Evolutionary conservation across 768 basidiomycete genomes (phyloP), one percentile per base, ranked within the genome.

Genomic region (Lyophyllum semitale): DNA sequence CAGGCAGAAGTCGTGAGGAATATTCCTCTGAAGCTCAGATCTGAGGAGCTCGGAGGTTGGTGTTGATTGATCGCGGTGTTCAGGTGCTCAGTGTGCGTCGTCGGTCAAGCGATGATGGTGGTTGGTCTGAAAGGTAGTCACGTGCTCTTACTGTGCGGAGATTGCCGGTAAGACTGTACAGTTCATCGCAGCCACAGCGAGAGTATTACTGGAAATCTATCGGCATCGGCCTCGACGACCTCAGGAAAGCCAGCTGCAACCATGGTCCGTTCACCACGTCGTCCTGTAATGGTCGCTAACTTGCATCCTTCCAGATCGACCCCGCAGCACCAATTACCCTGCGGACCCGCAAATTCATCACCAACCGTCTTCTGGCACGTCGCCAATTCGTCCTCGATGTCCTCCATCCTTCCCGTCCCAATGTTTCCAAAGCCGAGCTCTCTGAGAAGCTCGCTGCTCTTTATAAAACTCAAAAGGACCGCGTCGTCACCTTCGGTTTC

Each of bases 271-370:
- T 40, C 27, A 3, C 18, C 20, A 23, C 48, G 23, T 38, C 48
- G 27, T 51, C 20, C 29, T 46, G 23, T 3, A 38, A 32, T n/a
- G 49, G 30, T 49, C 37, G 38, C 49, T 58, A 47, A 61, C 43
- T 48, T 57, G 13, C 48, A 57, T 61, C 53, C 57, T 61, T 69
- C 20, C 65, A 92, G 90, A 83, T 89, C 77, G 91, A 91, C 72
- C 79, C 73, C 71, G 80, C 85, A 73, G 84, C 92, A 73, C 88
- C 95, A 57, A 83, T 99, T 64, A 99, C 97, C 63, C 83, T 99
- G 72, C 93, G 97, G 68, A 97, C 97, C 52, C 91, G 95, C 75
- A 98, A 99, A 83, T 98, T 98, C 82, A 91, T 98, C 76, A 97
- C 95, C 71, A 99, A 99, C 85, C 93, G 95, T 58, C 90, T 99